A percentile compares a stretch with the other conserved stretches of the same genome.
phyloP scores from a whole-genome alignment of 139 green algal species.

The Tetradesmus lagerheimii region DNA sequence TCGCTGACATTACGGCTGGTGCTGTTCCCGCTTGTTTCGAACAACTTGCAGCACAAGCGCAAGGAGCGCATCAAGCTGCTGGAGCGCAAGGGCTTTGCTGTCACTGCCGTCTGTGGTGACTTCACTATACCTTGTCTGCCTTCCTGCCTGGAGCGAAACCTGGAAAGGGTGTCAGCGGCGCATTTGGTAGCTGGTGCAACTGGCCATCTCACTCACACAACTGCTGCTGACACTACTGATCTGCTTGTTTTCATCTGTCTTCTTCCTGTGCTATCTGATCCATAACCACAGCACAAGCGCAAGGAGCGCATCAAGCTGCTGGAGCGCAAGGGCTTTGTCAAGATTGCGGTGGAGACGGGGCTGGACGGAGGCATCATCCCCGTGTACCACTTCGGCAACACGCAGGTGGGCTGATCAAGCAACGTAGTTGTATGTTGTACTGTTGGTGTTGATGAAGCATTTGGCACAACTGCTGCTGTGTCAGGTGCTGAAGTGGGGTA shows the following conservation, averaged over 20 bases:
- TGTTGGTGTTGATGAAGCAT: too few species aligned
- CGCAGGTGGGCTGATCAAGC: neutral
- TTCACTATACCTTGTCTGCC: too few species aligned
- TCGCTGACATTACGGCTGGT: too few species aligned
- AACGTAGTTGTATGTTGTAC: too few species aligned
- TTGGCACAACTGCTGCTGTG: too few species aligned
- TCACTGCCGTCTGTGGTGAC: neutral
- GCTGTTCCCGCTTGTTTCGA: neutral
- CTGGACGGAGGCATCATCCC: slow-evolving; percentile 59
- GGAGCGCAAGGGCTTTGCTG: slow-evolving; percentile 56
- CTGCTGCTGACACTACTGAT: too few species aligned
- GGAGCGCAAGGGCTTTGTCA: slow-evolving; percentile 59
- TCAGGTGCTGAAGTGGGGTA: too few species aligned
- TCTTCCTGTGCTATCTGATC: neutral
- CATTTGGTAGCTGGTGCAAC: too few species aligned
- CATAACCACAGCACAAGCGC: slow-evolving; percentile 37
- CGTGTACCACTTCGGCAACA: slow-evolving; percentile 63
- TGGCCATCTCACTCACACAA: too few species aligned
- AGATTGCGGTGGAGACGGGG: slow-evolving; percentile 57
- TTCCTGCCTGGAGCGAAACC: neutral
- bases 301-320: slow-evolving; percentile 54
- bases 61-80: slow-evolving; percentile 52
- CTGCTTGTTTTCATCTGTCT: too few species aligned
- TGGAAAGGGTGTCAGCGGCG: too few species aligned
- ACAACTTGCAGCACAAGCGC: slow-evolving; percentile 31